A percentile compares a stretch with the other conserved stretches of the same genome.
Conservation (phyloP, 805 yeast species). For the Saccharomycopsis capsularis region DNA sequence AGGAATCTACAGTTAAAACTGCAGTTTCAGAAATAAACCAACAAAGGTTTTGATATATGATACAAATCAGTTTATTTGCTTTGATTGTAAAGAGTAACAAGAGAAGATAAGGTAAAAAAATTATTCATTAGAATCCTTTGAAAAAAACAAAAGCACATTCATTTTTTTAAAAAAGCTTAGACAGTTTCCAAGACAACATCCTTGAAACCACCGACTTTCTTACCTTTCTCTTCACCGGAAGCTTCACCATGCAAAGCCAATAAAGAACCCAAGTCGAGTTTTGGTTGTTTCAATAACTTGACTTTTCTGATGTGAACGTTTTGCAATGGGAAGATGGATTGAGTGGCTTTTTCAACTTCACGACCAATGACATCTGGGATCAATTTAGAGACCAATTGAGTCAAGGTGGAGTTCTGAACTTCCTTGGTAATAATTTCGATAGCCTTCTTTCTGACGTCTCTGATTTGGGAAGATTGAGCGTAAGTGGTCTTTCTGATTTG, state of each 20-base stretch:
- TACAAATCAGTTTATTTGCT: slow-evolving; percentile 11
- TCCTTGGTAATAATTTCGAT: slow-evolving; percentile 93
- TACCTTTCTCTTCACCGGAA: slow-evolving; percentile 91
- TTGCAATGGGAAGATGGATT: slow-evolving; percentile 93
- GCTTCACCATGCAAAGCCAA: slow-evolving; percentile 97
- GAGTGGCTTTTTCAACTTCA: slow-evolving; percentile 95
- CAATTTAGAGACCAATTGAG: slow-evolving; percentile 95
- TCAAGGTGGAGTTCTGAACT: slow-evolving; percentile 88
- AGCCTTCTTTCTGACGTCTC: slow-evolving; percentile 97
- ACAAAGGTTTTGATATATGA: too few relatives aligned
- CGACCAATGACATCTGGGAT: slow-evolving; percentile 98
- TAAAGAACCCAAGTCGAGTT: slow-evolving; percentile 95
- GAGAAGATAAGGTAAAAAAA: background rate
- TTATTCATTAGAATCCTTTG: slow-evolving; percentile 5
- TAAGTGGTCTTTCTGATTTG: slow-evolving; percentile 96
- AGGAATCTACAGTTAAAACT: too few relatives aligned
- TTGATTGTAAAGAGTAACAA: slow-evolving; percentile 1
- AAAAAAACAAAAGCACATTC: background rate
- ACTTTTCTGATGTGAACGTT: slow-evolving; percentile 99
- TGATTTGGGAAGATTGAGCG: slow-evolving; percentile 96
- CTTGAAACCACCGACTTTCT: slow-evolving; percentile 96
- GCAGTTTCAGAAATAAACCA: too few relatives aligned
- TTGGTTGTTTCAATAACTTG: slow-evolving; percentile 96
- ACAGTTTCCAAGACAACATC: slow-evolving; percentile 98
- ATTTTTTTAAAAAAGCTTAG: slow-evolving; percentile 38